Percentiles rank a stretch among this genome's conserved stretches.
Conservation (phyloP, 176 grass and related monocot species). For the Avena eriantha region DNA sequence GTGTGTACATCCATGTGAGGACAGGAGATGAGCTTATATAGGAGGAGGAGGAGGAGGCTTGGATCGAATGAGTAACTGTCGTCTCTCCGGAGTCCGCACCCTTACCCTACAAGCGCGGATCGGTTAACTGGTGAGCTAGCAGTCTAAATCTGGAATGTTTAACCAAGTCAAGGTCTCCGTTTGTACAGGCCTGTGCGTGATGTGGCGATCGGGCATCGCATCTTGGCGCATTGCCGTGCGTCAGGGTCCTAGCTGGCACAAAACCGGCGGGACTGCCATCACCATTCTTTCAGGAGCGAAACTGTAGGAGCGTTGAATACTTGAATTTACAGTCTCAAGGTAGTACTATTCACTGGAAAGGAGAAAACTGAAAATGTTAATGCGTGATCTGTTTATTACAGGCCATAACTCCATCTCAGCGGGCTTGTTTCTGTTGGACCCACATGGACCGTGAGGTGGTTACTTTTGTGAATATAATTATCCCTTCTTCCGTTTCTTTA, state of each 20-base stretch:
- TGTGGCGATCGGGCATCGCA: neutral
- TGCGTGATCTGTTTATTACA: too few relatives aligned
- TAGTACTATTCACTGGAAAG: too few relatives aligned
- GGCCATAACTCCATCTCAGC: too few relatives aligned
- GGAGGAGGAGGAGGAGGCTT: neutral
- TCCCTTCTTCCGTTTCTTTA: too few relatives aligned
- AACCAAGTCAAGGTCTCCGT: constrained; percentile 35
- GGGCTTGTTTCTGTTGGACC: too few relatives aligned
- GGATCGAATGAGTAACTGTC: neutral
- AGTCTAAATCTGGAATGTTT: constrained; percentile 18
- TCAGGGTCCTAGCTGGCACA: neutral
- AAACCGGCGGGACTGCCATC: neutral
- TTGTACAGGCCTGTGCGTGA: neutral
- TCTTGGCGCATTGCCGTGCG: neutral
- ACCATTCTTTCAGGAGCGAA: neutral
- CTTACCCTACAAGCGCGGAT: constrained; percentile 23
- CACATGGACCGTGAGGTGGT: too few relatives aligned
- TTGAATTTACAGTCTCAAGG: neutral
- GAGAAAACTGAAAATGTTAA: too few relatives aligned
- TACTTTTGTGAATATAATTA: too few relatives aligned
- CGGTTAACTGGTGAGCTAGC: neutral
- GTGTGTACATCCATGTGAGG: neutral
- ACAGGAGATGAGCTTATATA: constrained; percentile 30
- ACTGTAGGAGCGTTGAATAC: neutral
- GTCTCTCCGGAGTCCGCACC: neutral